These are phyloP conservation scores for Russula abietina DNA, from an alignment of 768 basidiomycete genomes.

Conservation along the genomic window DNA sequence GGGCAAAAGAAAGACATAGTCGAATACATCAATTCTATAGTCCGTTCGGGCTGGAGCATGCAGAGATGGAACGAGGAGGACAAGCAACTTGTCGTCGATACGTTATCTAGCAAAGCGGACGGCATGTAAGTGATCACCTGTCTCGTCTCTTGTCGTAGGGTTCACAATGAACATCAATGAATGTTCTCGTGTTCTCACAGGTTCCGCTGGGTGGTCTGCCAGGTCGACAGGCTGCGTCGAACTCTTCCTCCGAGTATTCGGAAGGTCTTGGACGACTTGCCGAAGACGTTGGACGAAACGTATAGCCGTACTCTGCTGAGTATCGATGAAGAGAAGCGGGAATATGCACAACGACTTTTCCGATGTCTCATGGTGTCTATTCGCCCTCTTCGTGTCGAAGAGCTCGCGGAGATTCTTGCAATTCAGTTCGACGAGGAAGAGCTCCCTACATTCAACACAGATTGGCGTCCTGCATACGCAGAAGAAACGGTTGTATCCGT, in stretches of 20 bases:
- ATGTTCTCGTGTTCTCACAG: not conserved
- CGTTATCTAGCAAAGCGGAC: conserved; percentile 4
- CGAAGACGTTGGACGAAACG: conserved; percentile 1
- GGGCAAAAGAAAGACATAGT: not conserved
- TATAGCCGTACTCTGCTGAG: not conserved
- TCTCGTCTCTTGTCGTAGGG: too few relatives aligned
- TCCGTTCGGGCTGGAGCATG: not conserved
- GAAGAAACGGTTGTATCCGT: not conserved
- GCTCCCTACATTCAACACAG: not conserved
- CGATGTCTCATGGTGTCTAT: conserved; percentile 2
- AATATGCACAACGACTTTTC: conserved; percentile 7
- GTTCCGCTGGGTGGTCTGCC: conserved; percentile 11
- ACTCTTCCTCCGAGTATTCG: not conserved
- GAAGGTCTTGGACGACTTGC: not conserved
- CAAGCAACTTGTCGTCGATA: not conserved
- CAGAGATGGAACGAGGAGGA: conserved; percentile 2
- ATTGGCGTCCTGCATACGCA: too few relatives aligned
- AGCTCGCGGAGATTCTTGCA: not conserved
- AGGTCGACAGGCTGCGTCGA: not conserved
- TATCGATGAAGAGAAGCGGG: not conserved
- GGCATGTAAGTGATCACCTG: conserved; percentile 8
- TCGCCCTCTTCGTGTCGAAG: not conserved
- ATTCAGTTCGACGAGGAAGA: not conserved
- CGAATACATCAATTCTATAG: not conserved
- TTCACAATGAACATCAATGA: not conserved